Percentiles rank a stretch among this genome's conserved stretches.
These are phyloP conservation scores for Scheffersomyces stipitis DNA, from an alignment of 805 yeast genomes.

Conservation along the genomic window DNA sequence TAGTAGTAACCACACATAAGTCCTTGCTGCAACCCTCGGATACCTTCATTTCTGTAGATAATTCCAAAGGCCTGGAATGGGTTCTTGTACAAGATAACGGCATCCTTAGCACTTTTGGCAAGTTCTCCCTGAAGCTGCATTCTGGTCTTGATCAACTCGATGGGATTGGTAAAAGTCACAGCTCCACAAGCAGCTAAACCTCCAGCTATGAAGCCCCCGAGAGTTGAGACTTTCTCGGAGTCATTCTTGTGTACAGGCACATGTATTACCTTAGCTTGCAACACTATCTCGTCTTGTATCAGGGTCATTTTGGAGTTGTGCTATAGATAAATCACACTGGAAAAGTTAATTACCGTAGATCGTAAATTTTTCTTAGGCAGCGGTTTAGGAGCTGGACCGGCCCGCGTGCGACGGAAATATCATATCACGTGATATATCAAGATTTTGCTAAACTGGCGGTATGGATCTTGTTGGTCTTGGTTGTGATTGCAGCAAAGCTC, in stretches of 20 bases:
- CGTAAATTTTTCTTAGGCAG: no score
- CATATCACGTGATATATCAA: no score
- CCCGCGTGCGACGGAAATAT: no score
- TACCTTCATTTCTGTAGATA: conserved; percentile 78
- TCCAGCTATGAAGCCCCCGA: conserved; percentile 31
- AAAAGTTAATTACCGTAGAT: no score
- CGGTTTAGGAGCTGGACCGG: no score
- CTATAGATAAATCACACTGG: no score
- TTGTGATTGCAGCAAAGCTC: no score
- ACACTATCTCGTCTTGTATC: no score
- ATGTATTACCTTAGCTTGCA: no score
- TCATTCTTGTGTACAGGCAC: conserved; percentile 9
- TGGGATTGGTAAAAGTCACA: conserved; percentile 94
- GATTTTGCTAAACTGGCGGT: no score
- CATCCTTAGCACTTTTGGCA: conserved; percentile 48
- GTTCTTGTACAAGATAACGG: conserved; percentile 64
- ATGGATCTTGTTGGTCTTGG: no score
- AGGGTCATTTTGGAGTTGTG: no score
- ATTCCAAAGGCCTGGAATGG: conserved; percentile 79
- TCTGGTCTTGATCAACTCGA: conserved; percentile 90
- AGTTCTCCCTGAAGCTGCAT: conserved; percentile 97
- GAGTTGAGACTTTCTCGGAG: conserved; percentile 19
- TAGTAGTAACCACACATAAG: conserved; percentile 84
- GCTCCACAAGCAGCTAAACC: conserved; percentile 90
- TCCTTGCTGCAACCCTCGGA: conserved; percentile 87